phyloP scores from a whole-genome alignment of 139 green algal species.

The Auxenochlorella pyrenoidosa region DNA sequence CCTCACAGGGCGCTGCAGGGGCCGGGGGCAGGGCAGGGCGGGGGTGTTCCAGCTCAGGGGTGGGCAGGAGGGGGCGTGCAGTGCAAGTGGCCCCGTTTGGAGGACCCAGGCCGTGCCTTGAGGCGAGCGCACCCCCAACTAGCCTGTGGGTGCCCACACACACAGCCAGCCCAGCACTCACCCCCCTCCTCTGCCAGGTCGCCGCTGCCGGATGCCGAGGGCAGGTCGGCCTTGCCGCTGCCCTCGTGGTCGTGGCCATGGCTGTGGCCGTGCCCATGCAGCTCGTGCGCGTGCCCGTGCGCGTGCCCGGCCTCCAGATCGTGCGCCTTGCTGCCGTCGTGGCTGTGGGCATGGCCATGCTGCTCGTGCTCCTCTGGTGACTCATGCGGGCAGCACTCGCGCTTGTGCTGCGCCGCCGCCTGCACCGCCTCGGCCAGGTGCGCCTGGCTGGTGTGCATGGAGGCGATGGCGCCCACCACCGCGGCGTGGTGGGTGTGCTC shows the following conservation, averaged over 20 bases:
- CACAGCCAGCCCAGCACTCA: not conserved
- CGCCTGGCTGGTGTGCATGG: conserved; percentile 12
- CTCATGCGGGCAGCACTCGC: not conserved
- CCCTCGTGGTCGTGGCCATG: not conserved
- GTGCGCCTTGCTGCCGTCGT: too few relatives aligned
- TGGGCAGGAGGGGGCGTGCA: not conserved
- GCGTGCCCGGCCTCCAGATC: too few relatives aligned
- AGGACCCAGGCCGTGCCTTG: too few relatives aligned
- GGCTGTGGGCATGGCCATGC: too few relatives aligned
- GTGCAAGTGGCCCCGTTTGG: too few relatives aligned
- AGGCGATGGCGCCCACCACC: not conserved
- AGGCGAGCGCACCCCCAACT: too few relatives aligned
- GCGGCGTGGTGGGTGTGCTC: conserved; percentile 12
- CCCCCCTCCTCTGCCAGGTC: not conserved
- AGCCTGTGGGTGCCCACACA: not conserved
- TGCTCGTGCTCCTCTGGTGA: too few relatives aligned
- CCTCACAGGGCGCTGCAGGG: conserved; percentile 7
- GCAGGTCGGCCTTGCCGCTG: not conserved
- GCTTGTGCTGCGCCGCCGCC: not conserved
- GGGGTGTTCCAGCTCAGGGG: not conserved
- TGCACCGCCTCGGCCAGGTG: not conserved
- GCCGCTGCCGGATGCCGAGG: too few relatives aligned
- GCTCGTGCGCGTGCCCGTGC: too few relatives aligned
- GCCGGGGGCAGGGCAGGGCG: not conserved
- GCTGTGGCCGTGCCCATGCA: not conserved